These are phyloP conservation scores for Cercophora sp. DNA, from an alignment of 495 filamentous ascomycete species.

Conservation along the genomic window DNA sequence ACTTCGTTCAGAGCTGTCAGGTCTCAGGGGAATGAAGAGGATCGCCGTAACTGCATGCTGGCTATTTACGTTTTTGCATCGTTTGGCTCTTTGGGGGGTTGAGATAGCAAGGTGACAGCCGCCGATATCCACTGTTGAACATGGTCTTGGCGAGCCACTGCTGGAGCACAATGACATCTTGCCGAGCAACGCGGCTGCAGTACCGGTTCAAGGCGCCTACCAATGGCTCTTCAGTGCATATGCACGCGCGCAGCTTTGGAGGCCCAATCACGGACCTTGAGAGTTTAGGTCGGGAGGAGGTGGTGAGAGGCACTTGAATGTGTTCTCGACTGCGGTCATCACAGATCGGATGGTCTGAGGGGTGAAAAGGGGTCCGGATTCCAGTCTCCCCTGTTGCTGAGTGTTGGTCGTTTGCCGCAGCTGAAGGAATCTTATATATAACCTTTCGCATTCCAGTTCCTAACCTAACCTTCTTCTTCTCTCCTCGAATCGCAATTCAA, in stretches of 20 bases:
- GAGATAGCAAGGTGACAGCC: no score
- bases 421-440: no score
- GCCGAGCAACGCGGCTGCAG: constrained; percentile 6
- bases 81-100: no score
- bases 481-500: not conserved
- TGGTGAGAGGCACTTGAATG: not conserved
- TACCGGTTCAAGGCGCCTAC: constrained; percentile 3
- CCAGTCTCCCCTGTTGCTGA: not conserved
- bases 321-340: constrained; percentile 13
- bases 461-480: not conserved
- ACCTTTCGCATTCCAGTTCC: constrained; percentile 1
- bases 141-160: not conserved
- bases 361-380: no score
- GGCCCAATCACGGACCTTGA: constrained; percentile 8
- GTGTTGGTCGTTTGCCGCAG: no score
- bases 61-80: no score
- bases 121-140: not conserved
- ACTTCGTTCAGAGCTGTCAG: no score
- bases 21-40: no score
- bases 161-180: constrained; percentile 12
- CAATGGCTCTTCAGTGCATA: constrained; percentile 7
- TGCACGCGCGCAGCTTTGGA: constrained; percentile 6
- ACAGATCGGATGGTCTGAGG: not conserved
- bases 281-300: not conserved
- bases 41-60: no score